Percentiles rank a stretch among this genome's conserved stretches.
These are phyloP conservation scores for Melastoma candidum DNA, from an alignment of 441 rosid species.

Conservation along the genomic window DNA sequence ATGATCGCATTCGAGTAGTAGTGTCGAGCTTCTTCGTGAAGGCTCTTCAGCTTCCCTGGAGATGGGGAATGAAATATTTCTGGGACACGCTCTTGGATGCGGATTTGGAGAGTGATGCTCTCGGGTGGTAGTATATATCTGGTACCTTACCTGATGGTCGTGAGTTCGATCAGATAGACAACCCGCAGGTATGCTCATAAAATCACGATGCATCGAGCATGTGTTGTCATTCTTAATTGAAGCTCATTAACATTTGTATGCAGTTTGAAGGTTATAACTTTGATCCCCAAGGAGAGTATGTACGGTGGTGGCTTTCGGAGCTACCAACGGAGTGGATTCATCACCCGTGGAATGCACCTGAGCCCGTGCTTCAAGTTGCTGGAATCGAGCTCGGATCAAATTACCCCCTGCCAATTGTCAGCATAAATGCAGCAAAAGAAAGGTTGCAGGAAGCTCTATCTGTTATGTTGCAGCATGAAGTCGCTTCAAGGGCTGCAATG, in stretches of 20 bases:
- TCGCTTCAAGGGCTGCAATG: conserved; percentile 83
- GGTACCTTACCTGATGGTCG: conserved; percentile 93
- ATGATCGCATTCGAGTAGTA: conserved; percentile 89
- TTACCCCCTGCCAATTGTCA: conserved; percentile 81
- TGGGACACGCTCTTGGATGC: conserved; percentile 99
- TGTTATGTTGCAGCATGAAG: conserved; percentile 91
- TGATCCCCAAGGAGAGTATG: conserved; percentile 90
- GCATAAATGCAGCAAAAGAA: conserved; percentile 72
- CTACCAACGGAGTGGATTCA: conserved; percentile 99
- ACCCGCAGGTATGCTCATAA: conserved; percentile 55
- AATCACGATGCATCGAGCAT: not conserved
- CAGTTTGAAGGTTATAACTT: conserved; percentile 91
- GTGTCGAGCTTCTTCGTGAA: conserved; percentile 98
- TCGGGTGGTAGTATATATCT: conserved; percentile 97
- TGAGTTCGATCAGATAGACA: conserved; percentile 81
- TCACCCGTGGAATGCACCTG: conserved; percentile 98
- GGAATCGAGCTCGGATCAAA: conserved; percentile 96
- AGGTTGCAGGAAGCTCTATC: conserved; percentile 82
- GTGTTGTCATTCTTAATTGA: too few relatives aligned
- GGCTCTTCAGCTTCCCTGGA: conserved; percentile 93
- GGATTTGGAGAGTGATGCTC: conserved; percentile 92
- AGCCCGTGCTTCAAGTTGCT: conserved; percentile 82
- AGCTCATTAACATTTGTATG: conserved; percentile 3
- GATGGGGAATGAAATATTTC: conserved; percentile 99
- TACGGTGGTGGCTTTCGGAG: conserved; percentile 94